These are phyloP conservation scores for Sphaerostilbella broomeana DNA, from an alignment of 2,329 filamentous ascomycete species.

Conservation along the genomic window DNA sequence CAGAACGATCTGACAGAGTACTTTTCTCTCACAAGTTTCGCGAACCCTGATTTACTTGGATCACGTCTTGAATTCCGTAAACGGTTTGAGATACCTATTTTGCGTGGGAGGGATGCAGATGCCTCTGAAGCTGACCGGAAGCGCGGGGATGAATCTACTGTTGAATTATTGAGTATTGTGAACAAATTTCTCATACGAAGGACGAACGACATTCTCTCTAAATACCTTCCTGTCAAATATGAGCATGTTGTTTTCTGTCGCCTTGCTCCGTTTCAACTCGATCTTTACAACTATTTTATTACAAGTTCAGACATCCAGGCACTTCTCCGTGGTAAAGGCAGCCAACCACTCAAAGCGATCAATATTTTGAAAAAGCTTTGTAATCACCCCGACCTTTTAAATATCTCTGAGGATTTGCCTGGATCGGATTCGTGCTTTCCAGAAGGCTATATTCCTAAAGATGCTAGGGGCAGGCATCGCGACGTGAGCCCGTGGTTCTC, in stretches of 20 bases:
- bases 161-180: slow-evolving; percentile 74
- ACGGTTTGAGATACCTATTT: slow-evolving; percentile 84
- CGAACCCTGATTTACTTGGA: slow-evolving; percentile 86
- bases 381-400: slow-evolving; percentile 92
- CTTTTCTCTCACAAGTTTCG: slow-evolving; percentile 91
- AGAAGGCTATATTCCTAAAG: slow-evolving; percentile 81
- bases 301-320: slow-evolving; percentile 91
- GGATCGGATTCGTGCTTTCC: slow-evolving; percentile 79
- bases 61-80: slow-evolving; percentile 89
- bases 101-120: slow-evolving; percentile 83
- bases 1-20: slow-evolving; percentile 99
- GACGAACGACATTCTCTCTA: slow-evolving; percentile 95
- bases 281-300: slow-evolving; percentile 95
- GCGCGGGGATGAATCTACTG: slow-evolving; percentile 75
- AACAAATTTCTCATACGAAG: slow-evolving; percentile 98
- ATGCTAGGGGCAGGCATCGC: slow-evolving; percentile 78
- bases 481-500: slow-evolving; percentile 95
- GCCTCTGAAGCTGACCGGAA: slow-evolving; percentile 76
- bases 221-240: slow-evolving; percentile 96
- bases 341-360: slow-evolving; percentile 93
- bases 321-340: slow-evolving; percentile 85
- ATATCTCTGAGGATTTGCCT: slow-evolving; percentile 74
- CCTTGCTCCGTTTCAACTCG: slow-evolving; percentile 83
- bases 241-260: slow-evolving; percentile 99
- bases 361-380: slow-evolving; percentile 96